Evolutionary conservation across 805 yeast genomes (phyloP), one percentile per base, ranked within the genome.

Genomic region (Saturnispora besseyi): DNA sequence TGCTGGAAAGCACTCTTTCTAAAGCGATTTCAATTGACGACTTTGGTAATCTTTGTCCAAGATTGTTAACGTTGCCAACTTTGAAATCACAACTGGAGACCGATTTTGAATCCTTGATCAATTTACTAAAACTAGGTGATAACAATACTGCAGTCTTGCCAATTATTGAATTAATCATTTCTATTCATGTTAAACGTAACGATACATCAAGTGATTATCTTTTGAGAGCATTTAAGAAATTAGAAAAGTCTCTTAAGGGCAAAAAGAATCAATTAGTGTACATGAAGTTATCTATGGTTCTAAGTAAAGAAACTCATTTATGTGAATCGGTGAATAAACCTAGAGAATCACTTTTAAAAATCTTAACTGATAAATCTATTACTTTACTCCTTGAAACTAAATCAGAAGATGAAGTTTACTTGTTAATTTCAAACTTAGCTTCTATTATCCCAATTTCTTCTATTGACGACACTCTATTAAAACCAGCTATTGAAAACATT

Each of bases 61-160:
- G 73, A 50, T 55, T 80, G 11, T 60, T 80, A 29, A 57, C 60
- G 9, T 68, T 73, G 9, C 85, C 87, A 6, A 75, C 84, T 0
- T 76, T 71, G 58, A 77, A 67, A 56, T 74, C 87, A 0, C 55
- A 58, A 1, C 55, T 82, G 11, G 90, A 83, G 59, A 54, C 59
- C 0, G 53, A 59, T 10, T 15, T 56, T n/a, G 33, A 33, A 1
- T 44, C 51, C 4, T 38, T 62, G 4, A 26, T 51, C 4, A 8
- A 50, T 12, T 44, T 63, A 9, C 43, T 62, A 4, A 50, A 51
- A 22, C 3, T 45, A 0, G 40, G 53, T 6, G 22, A 31, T 1
- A 10, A 22, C 4, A 31, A 53, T 4, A n/a, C 32, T 1, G 7
- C 13, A 5, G 26, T 66, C 5, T 48, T 65, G 6, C 45, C 55